Percentiles rank a stretch among this genome's conserved stretches.
Evolutionary conservation across 1,284 basidiomycete species (phyloP).

Genomic region (Mycosarcoma mackinlayi): DNA sequence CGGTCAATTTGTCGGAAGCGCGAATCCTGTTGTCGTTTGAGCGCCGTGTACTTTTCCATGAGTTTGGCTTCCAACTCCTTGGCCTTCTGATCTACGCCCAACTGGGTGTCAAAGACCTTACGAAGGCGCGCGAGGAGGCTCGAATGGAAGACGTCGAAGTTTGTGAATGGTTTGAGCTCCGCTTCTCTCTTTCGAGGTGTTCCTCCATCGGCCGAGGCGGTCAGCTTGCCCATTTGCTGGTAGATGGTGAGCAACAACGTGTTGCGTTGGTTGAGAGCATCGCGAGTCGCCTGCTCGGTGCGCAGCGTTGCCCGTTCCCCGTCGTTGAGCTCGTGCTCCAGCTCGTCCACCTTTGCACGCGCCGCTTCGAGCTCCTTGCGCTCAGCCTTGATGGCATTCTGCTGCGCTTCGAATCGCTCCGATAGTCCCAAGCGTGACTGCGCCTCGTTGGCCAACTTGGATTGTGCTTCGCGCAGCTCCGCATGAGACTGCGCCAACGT

Average conservation of each 20-base stretch:
- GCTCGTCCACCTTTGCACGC: slow-evolving; percentile 71
- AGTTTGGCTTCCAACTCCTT: slow-evolving; percentile 83
- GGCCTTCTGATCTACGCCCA: slow-evolving; percentile 84
- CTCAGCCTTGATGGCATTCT: slow-evolving; percentile 41
- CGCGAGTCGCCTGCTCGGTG: slow-evolving; percentile 83
- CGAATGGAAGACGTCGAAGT: slow-evolving; percentile 93
- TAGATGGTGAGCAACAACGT: slow-evolving; percentile 90
- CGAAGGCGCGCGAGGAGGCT: slow-evolving; percentile 89
- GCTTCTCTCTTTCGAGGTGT: slow-evolving; percentile 70
- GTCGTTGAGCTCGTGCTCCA: slow-evolving; percentile 84
- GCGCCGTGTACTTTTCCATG: slow-evolving; percentile 77
- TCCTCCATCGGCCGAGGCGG: slow-evolving; percentile 72
- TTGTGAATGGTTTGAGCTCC: slow-evolving; percentile 89
- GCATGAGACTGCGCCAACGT: slow-evolving; percentile 73
- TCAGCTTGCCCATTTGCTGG: slow-evolving; percentile 92
- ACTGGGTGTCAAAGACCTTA: slow-evolving; percentile 81
- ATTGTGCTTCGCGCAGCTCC: slow-evolving; percentile 56
- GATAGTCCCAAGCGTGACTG: slow-evolving; percentile 55
- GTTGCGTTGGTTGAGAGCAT: slow-evolving; percentile 91
- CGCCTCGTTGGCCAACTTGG: slow-evolving; percentile 60
- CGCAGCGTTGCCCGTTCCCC: slow-evolving; percentile 80
- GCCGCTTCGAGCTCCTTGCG: slow-evolving; percentile 50
- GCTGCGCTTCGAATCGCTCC: slow-evolving; percentile 64
- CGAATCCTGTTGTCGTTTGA: slow-evolving; percentile 86
- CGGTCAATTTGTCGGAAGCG: slow-evolving; percentile 93